These are phyloP conservation scores for Spathaspora passalidarum DNA, from an alignment of 805 yeast genomes.

Conservation along the genomic window DNA sequence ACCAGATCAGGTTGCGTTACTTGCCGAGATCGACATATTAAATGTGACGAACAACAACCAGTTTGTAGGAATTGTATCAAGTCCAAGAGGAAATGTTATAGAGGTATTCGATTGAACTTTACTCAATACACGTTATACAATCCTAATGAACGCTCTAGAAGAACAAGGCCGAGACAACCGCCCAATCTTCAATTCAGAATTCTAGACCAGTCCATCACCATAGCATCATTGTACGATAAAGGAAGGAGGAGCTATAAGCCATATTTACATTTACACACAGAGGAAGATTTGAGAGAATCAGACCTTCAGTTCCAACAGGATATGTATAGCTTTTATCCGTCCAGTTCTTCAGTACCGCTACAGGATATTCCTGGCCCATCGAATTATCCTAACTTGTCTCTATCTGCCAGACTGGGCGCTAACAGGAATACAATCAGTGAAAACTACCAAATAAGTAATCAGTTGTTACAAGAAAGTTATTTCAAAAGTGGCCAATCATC, in stretches of 20 bases:
- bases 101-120: constrained; percentile 46
- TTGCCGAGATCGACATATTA: constrained; percentile 64
- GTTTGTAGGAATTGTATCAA: constrained; percentile 56
- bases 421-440: constrained; percentile 15
- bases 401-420: background rate
- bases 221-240: constrained; percentile 36
- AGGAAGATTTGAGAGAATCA: constrained; percentile 30
- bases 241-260: constrained; percentile 31
- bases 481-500: constrained; percentile 6
- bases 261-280: constrained; percentile 28
- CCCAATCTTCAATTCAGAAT: constrained; percentile 14
- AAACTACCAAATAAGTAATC: constrained; percentile 23
- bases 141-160: constrained; percentile 18
- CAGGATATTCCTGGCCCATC: background rate
- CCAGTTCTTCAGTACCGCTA: background rate
- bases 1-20: constrained; percentile 55
- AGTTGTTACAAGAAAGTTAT: constrained; percentile 20
- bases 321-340: constrained; percentile 1
- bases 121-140: constrained; percentile 39
- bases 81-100: constrained; percentile 45
- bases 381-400: background rate
- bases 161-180: constrained; percentile 1
- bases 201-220: constrained; percentile 43
- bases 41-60: constrained; percentile 64
- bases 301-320: constrained; percentile 28